Percentiles rank a stretch among this genome's conserved stretches.
phyloP scores from a whole-genome alignment of 148 eudicot species.

The Camellia sinensis region DNA sequence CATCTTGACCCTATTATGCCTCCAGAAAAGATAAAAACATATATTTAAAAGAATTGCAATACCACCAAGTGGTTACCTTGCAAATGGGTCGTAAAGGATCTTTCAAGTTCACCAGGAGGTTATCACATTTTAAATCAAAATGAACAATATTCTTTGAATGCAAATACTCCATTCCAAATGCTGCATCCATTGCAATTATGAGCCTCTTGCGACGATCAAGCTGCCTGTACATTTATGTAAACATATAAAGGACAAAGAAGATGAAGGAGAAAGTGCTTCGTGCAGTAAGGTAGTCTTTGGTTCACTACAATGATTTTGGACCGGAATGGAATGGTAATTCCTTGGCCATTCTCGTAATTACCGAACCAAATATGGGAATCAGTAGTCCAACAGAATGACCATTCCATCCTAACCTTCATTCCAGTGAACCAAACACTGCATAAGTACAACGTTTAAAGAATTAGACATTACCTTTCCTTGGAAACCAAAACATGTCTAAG shows the following conservation, averaged over 20 bases:
- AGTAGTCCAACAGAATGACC: no score
- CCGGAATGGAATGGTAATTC: no score
- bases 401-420: no score
- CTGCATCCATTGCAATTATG: constrained; percentile 89
- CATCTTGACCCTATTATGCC: not conserved
- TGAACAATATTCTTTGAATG: constrained; percentile 82
- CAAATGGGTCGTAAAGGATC: constrained; percentile 84
- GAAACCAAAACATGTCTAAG: constrained; percentile 66
- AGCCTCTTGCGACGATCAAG: constrained; percentile 75
- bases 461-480: constrained; percentile 60
- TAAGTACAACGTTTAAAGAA: not conserved
- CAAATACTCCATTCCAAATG: constrained; percentile 92
- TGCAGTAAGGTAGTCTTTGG: no score
- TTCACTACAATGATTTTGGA: no score
- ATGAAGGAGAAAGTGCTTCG: not conserved
- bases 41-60: not conserved
- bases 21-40: not conserved
- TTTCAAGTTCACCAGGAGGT: constrained; percentile 76
- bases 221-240: constrained; percentile 35
- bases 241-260: not conserved
- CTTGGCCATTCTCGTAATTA: no score
- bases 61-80: constrained; percentile 46
- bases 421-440: not conserved
- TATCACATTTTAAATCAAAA: constrained; percentile 88
- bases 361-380: no score